A percentile compares a stretch with the other conserved stretches of the same genome.
These are phyloP conservation scores for Podila horticola DNA, from an alignment of 192 early-diverging fungal species.

Conservation along the genomic window DNA sequence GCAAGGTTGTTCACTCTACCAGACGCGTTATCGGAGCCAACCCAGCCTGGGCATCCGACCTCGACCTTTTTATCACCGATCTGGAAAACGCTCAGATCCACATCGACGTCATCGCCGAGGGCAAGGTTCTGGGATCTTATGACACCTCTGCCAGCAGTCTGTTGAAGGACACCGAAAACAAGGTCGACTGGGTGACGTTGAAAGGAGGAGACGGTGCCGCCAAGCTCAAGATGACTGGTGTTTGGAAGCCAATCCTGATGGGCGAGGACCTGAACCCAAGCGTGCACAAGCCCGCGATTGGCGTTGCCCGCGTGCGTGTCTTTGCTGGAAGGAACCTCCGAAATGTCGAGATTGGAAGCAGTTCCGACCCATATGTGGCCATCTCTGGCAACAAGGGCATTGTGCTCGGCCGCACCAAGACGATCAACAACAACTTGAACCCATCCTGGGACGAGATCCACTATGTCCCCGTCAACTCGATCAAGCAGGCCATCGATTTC, in stretches of 20 bases:
- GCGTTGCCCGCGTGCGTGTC: slow-evolving; percentile 81
- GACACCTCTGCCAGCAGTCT: slow-evolving; percentile 15
- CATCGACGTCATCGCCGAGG: slow-evolving; percentile 69
- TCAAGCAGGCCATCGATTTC: slow-evolving; percentile 77
- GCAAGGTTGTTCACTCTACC: slow-evolving; percentile 60
- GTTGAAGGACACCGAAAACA: slow-evolving; percentile 47
- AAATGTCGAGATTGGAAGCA: slow-evolving; percentile 88
- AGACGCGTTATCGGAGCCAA: slow-evolving; percentile 77
- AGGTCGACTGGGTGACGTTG: slow-evolving; percentile 54
- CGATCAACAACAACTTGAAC: slow-evolving; percentile 84
- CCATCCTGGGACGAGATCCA: slow-evolving; percentile 94
- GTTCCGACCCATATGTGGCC: slow-evolving; percentile 93
- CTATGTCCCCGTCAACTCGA: slow-evolving; percentile 82
- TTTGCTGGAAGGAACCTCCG: slow-evolving; percentile 78
- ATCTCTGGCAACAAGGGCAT: slow-evolving; percentile 59
- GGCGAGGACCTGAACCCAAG: slow-evolving; percentile 65
- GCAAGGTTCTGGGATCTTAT: slow-evolving; percentile 42
- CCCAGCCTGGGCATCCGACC: slow-evolving; percentile 81
- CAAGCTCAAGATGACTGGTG: slow-evolving; percentile 53
- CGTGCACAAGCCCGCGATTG: slow-evolving; percentile 71
- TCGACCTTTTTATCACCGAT: slow-evolving; percentile 80
- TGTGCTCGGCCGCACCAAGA: slow-evolving; percentile 77
- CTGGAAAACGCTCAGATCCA: slow-evolving; percentile 65
- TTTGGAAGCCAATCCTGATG: slow-evolving; percentile 87
- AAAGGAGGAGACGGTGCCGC: slow-evolving; percentile 48